These are phyloP conservation scores for Fusarium scirpi DNA, from an alignment of 2,329 filamentous ascomycete genomes.

Conservation along the genomic window DNA sequence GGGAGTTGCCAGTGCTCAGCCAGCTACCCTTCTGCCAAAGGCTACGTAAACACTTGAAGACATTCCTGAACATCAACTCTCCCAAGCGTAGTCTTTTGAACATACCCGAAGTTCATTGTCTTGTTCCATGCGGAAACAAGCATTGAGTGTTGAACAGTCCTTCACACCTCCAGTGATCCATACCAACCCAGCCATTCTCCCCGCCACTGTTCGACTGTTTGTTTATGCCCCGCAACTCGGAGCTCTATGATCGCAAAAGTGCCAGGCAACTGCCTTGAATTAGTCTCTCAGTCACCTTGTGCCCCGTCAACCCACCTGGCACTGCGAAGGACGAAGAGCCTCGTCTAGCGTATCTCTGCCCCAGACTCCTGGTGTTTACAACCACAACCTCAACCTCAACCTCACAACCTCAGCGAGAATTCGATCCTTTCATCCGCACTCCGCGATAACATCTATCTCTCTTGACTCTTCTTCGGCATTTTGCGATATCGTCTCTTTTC, in stretches of 20 bases:
- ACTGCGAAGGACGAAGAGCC: not conserved
- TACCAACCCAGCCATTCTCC: not conserved
- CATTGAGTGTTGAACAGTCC: not conserved
- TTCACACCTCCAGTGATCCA: accelerated
- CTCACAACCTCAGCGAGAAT: not conserved
- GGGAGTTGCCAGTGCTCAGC: not conserved
- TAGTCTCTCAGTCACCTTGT: not conserved
- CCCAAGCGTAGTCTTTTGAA: not conserved
- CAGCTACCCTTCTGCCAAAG: not conserved
- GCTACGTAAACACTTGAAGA: not conserved
- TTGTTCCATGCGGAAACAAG: not conserved
- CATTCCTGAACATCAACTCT: not conserved
- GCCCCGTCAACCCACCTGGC: not conserved
- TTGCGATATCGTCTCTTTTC: not conserved
- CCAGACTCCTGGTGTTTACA: not conserved
- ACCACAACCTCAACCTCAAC: not conserved
- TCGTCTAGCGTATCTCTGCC: not conserved
- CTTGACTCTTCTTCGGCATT: not conserved
- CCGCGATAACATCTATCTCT: not conserved
- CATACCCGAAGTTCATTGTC: not conserved
- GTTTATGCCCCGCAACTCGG: not conserved
- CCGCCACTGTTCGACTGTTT: not conserved
- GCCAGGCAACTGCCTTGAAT: not conserved
- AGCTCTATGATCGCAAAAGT: not conserved
- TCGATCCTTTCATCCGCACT: not conserved